phyloP scores from a whole-genome alignment of 2,329 filamentous ascomycete genomes.

The Coniochaeta hoffmannii region DNA sequence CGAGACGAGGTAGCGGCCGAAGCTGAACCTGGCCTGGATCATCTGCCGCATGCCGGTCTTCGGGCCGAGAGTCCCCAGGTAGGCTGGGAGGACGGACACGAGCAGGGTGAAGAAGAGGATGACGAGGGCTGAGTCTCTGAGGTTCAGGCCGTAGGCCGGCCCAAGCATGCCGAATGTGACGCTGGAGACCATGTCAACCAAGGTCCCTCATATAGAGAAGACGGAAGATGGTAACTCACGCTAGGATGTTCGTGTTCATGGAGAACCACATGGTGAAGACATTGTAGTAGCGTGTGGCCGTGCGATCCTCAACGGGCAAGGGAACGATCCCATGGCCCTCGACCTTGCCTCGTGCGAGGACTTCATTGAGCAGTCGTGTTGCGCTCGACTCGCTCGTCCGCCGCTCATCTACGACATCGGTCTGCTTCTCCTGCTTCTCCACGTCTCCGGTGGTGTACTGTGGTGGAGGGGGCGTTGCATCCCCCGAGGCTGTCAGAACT shows the following conservation, averaged over 20 bases:
- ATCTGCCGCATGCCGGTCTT: conserved; percentile 60
- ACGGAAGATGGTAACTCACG: conserved; percentile 19
- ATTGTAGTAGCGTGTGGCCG: conserved; percentile 30
- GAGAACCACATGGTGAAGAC: conserved; percentile 42
- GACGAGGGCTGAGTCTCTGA: conserved; percentile 49
- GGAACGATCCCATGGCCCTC: conserved; percentile 37
- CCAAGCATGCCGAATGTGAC: conserved; percentile 59
- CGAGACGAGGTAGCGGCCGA: conserved; percentile 50
- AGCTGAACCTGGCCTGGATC: conserved; percentile 57
- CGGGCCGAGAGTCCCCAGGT: conserved; percentile 49
- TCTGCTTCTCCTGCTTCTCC: not conserved
- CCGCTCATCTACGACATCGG: not conserved
- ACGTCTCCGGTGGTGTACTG: not conserved
- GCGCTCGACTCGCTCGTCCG: not conserved
- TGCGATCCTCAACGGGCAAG: conserved; percentile 32
- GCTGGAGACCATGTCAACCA: conserved; percentile 20
- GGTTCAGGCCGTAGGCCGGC: conserved; percentile 42
- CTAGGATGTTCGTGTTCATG: conserved; percentile 39
- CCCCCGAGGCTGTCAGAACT: not conserved
- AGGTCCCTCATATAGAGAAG: not conserved
- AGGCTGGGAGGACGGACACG: conserved; percentile 45
- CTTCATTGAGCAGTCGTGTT: not conserved
- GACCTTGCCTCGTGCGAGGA: conserved; percentile 21
- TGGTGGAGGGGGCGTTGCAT: too few relatives aligned
- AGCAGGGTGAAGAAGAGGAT: conserved; percentile 58